A percentile compares a stretch with the other conserved stretches of the same genome.
These are phyloP conservation scores for Blepharisma japonicum DNA, from an alignment of 73 alveolate species.

Conservation along the genomic window DNA sequence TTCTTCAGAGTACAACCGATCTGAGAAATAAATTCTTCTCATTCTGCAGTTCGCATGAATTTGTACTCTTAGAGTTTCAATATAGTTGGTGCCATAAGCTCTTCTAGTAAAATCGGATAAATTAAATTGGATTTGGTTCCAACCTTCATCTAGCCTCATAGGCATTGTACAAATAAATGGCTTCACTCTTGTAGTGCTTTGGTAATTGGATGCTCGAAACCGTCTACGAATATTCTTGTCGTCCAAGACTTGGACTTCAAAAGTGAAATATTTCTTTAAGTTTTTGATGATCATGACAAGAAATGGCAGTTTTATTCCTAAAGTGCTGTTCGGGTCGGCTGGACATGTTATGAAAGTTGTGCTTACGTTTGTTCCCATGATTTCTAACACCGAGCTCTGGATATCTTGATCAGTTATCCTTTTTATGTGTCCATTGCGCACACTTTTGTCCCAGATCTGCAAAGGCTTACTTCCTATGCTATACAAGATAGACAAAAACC, in stretches of 20 bases:
- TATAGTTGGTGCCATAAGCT: slow-evolving; percentile 78
- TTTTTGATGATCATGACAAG: slow-evolving; percentile 95
- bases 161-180: slow-evolving; percentile 98
- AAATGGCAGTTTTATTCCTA: slow-evolving; percentile 96
- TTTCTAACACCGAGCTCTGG: slow-evolving; percentile 92
- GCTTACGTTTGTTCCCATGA: slow-evolving; percentile 96
- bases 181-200: slow-evolving; percentile 95
- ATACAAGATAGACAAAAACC: slow-evolving; percentile 84
- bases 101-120: slow-evolving; percentile 79
- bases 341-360: slow-evolving; percentile 96
- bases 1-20: slow-evolving; percentile 63
- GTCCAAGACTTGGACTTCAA: slow-evolving; percentile 96
- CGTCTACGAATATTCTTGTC: slow-evolving; percentile 97
- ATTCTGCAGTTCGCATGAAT: slow-evolving; percentile 79
- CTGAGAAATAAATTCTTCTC: slow-evolving; percentile 81
- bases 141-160: slow-evolving; percentile 82
- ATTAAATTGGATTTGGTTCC: slow-evolving; percentile 73
- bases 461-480: slow-evolving; percentile 92
- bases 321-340: slow-evolving; percentile 91
- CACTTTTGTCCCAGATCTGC: slow-evolving; percentile 93
- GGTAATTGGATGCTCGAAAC: slow-evolving; percentile 97
- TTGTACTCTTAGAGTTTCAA: slow-evolving; percentile 78
- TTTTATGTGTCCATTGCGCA: slow-evolving; percentile 96
- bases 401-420: slow-evolving; percentile 97
- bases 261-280: slow-evolving; percentile 92